These are phyloP conservation scores for Willaertia magna DNA, from an alignment of 208 protist genomes.

Conservation along the genomic window DNA sequence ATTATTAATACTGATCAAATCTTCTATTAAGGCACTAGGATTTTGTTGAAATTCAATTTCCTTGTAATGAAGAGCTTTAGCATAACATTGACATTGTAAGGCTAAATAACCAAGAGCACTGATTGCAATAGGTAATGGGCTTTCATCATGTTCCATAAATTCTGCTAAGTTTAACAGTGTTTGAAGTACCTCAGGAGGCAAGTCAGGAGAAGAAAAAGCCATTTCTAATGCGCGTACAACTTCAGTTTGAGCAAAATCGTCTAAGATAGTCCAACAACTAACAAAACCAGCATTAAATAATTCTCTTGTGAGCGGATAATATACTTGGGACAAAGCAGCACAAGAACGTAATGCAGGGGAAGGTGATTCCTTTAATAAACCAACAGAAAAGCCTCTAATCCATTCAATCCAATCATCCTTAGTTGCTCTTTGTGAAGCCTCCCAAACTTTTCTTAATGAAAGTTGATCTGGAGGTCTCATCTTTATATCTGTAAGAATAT, in stretches of 20 bases:
- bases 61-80: slow-evolving; percentile 84
- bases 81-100: slow-evolving; percentile 76
- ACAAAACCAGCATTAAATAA: slow-evolving; percentile 78
- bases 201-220: slow-evolving; percentile 50
- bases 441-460: slow-evolving; percentile 52
- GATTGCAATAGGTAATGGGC: slow-evolving; percentile 62
- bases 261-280: slow-evolving; percentile 68
- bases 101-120: slow-evolving; percentile 72
- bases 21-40: background rate
- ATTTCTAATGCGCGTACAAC: slow-evolving; percentile 31
- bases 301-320: slow-evolving; percentile 57
- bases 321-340: slow-evolving; percentile 40
- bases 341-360: slow-evolving; percentile 64
- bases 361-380: slow-evolving; percentile 64
- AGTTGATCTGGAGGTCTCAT: slow-evolving; percentile 42
- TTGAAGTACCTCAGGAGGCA: slow-evolving; percentile 75
- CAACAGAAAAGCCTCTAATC: slow-evolving; percentile 60
- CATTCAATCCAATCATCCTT: slow-evolving; percentile 74
- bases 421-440: slow-evolving; percentile 46
- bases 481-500: slow-evolving; percentile 3
- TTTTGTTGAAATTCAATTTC: slow-evolving; percentile 37
- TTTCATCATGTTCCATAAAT: slow-evolving; percentile 87
- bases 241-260: slow-evolving; percentile 28
- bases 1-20: slow-evolving; percentile 90
- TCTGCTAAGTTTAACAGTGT: slow-evolving; percentile 87